Evolutionary conservation across 352 stramenopile species (phyloP).

Genomic region (Phytophthora hybrid): DNA sequence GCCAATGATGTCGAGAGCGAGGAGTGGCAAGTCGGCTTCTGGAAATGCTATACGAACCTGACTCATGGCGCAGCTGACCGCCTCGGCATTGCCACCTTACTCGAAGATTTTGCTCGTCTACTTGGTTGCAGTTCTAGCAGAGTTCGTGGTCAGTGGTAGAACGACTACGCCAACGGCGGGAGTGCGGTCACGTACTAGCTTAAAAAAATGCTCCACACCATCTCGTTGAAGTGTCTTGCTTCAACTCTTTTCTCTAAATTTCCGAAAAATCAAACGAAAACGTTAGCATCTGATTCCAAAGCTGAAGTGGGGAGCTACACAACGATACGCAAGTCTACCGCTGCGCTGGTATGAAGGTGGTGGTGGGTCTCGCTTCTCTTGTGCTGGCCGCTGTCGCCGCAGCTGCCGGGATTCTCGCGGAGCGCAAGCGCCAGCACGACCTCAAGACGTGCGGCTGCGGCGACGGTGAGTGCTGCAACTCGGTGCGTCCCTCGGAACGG

Average conservation of each 20-base stretch:
- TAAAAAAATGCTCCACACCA: too few relatives aligned
- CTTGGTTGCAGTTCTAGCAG: conserved; percentile 26
- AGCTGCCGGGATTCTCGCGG: conserved; percentile 35
- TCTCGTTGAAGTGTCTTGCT: neutral
- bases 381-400: conserved; percentile 32
- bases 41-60: conserved; percentile 48
- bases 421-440: conserved; percentile 41
- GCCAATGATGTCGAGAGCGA: conserved; percentile 10
- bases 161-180: conserved; percentile 10
- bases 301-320: conserved; percentile 8
- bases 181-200: conserved; percentile 27
- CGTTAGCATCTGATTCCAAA: conserved; percentile 30
- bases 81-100: conserved; percentile 47
- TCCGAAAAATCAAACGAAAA: conserved; percentile 11
- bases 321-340: neutral
- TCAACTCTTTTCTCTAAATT: conserved; percentile 18
- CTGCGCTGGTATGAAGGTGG: conserved; percentile 38
- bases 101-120: conserved; percentile 35
- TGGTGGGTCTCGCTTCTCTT: conserved; percentile 37
- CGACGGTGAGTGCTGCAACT: conserved; percentile 85
- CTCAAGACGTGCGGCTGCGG: conserved; percentile 60
- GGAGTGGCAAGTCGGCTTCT: conserved; percentile 39
- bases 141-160: conserved; percentile 30
- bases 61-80: conserved; percentile 55
- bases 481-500: conserved; percentile 59